These are phyloP conservation scores for Brassica cretica DNA, from an alignment of 345 rosid species.

Conservation along the genomic window DNA sequence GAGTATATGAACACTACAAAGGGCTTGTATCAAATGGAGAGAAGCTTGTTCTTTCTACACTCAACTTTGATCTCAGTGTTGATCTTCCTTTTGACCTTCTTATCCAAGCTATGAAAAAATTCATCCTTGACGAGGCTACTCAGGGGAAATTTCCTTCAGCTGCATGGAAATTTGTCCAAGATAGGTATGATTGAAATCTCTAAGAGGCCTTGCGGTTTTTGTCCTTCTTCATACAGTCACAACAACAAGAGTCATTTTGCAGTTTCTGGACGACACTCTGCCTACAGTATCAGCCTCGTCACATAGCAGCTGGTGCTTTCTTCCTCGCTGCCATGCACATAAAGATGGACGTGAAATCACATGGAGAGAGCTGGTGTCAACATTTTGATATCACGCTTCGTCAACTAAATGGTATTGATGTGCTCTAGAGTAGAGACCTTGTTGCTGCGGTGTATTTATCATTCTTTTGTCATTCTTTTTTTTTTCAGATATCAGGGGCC, in stretches of 20 bases:
- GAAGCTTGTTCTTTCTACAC: constrained; percentile 47
- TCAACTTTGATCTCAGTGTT: constrained; percentile 40
- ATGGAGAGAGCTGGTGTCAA: constrained; percentile 84
- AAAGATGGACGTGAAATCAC: constrained; percentile 71
- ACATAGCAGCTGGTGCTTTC: constrained; percentile 89
- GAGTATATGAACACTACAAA: not conserved
- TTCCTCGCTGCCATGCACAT: constrained; percentile 82
- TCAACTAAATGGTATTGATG: constrained; percentile 62
- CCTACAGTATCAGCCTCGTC: constrained; percentile 92
- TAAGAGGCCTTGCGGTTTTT: constrained; percentile 38
- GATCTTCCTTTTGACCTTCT: not conserved
- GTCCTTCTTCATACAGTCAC: constrained; percentile 30
- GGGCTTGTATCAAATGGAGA: not conserved
- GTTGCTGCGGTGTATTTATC: constrained; percentile 7
- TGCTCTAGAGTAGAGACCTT: constrained; percentile 3
- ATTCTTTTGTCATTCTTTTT: not conserved
- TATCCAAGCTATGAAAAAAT: not conserved
- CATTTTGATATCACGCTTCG: constrained; percentile 73
- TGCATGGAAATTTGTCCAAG: constrained; percentile 85
- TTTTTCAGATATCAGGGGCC: constrained; percentile 74
- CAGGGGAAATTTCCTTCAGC: constrained; percentile 64
- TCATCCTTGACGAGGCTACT: constrained; percentile 49
- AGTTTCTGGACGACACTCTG: constrained; percentile 93
- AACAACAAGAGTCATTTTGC: constrained; percentile 41
- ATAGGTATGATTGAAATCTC: constrained; percentile 60